These are phyloP conservation scores for Rhododendron kiyosumense DNA, from an alignment of 148 eudicot species.

Conservation along the genomic window DNA sequence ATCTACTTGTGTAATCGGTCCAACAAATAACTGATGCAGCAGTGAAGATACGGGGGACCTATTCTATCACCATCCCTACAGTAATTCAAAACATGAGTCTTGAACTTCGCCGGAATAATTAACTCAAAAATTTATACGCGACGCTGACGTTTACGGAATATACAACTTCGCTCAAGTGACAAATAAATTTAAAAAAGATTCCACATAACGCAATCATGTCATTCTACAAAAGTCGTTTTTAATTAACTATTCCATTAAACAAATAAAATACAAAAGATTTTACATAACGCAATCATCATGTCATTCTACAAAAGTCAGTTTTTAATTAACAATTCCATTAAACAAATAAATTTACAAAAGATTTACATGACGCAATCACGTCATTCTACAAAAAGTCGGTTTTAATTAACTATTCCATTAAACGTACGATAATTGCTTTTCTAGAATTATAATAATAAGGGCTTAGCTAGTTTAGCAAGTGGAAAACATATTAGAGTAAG, in stretches of 20 bases:
- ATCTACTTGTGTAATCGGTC: background rate
- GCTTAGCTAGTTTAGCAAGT: too few species aligned
- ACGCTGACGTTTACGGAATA: background rate
- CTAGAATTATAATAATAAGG: too few species aligned
- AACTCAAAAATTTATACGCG: background rate
- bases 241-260: background rate
- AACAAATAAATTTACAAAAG: too few species aligned
- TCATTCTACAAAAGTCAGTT: too few species aligned
- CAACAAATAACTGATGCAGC: background rate
- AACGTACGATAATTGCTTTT: too few species aligned
- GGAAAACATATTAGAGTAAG: too few species aligned
- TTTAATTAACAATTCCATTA: too few species aligned
- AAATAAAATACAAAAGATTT: too few species aligned
- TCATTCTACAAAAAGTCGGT: too few species aligned
- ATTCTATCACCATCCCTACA: background rate
- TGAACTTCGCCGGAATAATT: background rate
- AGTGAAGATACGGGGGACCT: background rate
- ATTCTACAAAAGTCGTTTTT: background rate
- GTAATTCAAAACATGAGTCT: background rate
- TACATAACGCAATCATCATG: too few species aligned
- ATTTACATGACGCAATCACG: too few species aligned
- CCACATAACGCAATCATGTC: background rate
- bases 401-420: too few species aligned
- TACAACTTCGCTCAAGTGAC: background rate
- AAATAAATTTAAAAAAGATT: background rate